A percentile compares a stretch with the other conserved stretches of the same genome.
Evolutionary conservation across 441 rosid genomes (phyloP).

Genomic region (Populus hybrid): DNA sequence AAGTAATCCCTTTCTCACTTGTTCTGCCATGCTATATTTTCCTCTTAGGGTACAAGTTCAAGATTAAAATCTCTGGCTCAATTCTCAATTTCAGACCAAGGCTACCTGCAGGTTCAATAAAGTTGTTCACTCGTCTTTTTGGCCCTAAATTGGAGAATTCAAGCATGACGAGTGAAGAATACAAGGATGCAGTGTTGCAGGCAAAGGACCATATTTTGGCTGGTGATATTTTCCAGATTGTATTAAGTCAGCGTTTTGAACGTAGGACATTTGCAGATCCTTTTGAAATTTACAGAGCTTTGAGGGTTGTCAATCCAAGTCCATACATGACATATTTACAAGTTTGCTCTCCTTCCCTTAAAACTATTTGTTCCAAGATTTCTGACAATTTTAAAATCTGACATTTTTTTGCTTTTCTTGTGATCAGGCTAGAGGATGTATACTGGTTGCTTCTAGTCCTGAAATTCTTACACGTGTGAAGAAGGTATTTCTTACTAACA

Average conservation of each 20-base stretch:
- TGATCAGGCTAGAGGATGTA: constrained; percentile 84
- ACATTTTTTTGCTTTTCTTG: constrained; percentile 12
- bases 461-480: constrained; percentile 83
- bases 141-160: constrained; percentile 76
- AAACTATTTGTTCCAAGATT: constrained; percentile 15
- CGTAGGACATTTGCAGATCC: constrained; percentile 91
- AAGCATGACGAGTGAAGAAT: constrained; percentile 72
- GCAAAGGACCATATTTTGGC: constrained; percentile 88
- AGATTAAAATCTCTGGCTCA: constrained; percentile 16
- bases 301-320: constrained; percentile 95
- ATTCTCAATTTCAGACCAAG: constrained; percentile 64
- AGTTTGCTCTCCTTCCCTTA: constrained; percentile 36
- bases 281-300: constrained; percentile 87
- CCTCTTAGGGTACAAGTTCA: constrained; percentile 8
- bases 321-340: constrained; percentile 93
- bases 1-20: constrained; percentile 37
- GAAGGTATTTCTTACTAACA: constrained; percentile 44
- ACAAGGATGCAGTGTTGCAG: constrained; percentile 69
- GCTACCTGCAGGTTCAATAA: constrained; percentile 69
- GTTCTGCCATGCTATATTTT: constrained; percentile 6
- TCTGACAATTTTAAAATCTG: constrained; percentile 15
- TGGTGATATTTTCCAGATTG: constrained; percentile 95
- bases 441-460: constrained; percentile 94
- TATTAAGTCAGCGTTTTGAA: constrained; percentile 91
- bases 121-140: constrained; percentile 56